These are phyloP conservation scores for Niveomyces coronatus DNA, from an alignment of 2,329 filamentous ascomycete species.

Conservation along the genomic window DNA sequence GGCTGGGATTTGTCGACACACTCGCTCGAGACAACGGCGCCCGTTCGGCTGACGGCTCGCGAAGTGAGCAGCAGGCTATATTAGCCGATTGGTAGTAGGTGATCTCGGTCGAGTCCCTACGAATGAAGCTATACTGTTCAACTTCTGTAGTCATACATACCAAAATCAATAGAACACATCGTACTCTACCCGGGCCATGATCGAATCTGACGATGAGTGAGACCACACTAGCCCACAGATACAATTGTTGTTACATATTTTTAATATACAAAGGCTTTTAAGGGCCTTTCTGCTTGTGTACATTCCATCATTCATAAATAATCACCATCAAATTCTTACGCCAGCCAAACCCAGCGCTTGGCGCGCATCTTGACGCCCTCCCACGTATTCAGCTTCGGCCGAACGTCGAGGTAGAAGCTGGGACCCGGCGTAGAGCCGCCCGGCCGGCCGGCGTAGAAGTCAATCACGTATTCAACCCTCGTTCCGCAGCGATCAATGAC, in stretches of 20 bases:
- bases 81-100: neutral
- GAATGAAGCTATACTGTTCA: neutral
- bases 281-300: slow-evolving; percentile 1
- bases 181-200: too few relatives aligned
- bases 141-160: neutral
- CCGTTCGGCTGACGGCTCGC: slow-evolving; percentile 21
- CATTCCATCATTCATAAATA: neutral
- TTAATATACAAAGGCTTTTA: slow-evolving; percentile 1
- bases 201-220: too few relatives aligned
- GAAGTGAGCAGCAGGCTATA: slow-evolving; percentile 16
- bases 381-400: slow-evolving; percentile 58
- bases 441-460: slow-evolving; percentile 77
- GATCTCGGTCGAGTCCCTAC: neutral
- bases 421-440: slow-evolving; percentile 26
- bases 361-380: slow-evolving; percentile 59
- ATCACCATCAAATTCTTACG: slow-evolving; percentile 24
- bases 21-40: slow-evolving; percentile 26
- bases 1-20: slow-evolving; percentile 27
- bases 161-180: too few relatives aligned
- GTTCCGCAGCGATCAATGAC: slow-evolving; percentile 84
- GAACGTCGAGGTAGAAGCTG: slow-evolving; percentile 58
- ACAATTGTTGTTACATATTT: slow-evolving; percentile 3
- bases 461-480: slow-evolving; percentile 88
- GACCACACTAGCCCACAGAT: too few relatives aligned
- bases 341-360: slow-evolving; percentile 38